Conservation (phyloP, 2,329 filamentous ascomycete species). For the Penicillium sp. region DNA sequence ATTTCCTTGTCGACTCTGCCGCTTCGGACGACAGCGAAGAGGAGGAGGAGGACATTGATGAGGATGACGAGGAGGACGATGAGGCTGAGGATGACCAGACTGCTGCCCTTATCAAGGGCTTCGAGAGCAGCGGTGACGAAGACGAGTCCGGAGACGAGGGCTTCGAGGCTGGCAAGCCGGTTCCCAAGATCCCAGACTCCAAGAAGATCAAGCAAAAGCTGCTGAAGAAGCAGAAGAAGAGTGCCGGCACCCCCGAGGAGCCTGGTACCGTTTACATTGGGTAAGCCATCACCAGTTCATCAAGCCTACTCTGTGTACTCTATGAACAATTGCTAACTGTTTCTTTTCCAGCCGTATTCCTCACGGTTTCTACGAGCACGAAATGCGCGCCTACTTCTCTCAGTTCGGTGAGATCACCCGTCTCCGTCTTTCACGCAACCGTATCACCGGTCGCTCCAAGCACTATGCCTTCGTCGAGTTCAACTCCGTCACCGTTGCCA, state of each 20-base stretch:
- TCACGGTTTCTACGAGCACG: conserved; percentile 94
- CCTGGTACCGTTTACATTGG: conserved; percentile 88
- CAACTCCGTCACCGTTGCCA: conserved; percentile 73
- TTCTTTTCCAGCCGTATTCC: conserved; percentile 67
- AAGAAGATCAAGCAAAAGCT: conserved; percentile 56
- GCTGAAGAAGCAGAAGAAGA: conserved; percentile 55
- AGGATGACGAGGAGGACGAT: conserved; percentile 28
- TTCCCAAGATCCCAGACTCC: conserved; percentile 49
- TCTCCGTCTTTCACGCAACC: conserved; percentile 86
- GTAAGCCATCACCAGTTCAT: conserved; percentile 39
- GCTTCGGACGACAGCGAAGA: conserved; percentile 28
- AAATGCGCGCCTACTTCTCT: conserved; percentile 90
- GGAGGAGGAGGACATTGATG: conserved; percentile 28
- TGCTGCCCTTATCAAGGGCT: conserved; percentile 58
- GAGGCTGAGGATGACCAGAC: conserved; percentile 56
- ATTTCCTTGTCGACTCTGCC: conserved; percentile 20
- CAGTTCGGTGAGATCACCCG: conserved; percentile 85
- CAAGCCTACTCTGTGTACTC: not conserved
- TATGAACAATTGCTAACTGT: conserved; percentile 14
- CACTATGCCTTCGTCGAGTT: conserved; percentile 98
- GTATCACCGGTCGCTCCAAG: conserved; percentile 85
- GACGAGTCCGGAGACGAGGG: conserved; percentile 53
- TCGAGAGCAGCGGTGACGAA: conserved; percentile 59
- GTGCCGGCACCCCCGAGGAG: conserved; percentile 44
- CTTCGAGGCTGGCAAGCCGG: conserved; percentile 48